Base-by-base conservation (phyloP, 2,329 filamentous ascomycete genomes). In the Annulohypoxylon truncatum region DNA sequence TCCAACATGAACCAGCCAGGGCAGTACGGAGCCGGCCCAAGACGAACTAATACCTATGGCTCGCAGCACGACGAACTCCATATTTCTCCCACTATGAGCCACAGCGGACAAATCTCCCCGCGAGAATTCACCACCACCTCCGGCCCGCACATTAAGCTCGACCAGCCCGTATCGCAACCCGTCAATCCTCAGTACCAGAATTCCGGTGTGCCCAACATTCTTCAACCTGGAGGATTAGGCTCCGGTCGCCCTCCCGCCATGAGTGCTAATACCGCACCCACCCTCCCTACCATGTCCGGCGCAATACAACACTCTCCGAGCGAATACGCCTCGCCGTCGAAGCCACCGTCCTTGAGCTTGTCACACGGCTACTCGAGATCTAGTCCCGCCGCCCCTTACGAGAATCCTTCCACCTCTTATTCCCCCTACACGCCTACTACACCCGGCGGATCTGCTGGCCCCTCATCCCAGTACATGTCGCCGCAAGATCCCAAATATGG, bases 281-380 rank as follows among this genome's bases (percentile, higher is more conserved):
- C 78, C 59, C 67, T 85, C 61, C 79, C 83, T 69, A 81, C 82
- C 68, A 81, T 86, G 77, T 82, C 82, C 68, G 75, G 76, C 68
- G 71, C 80, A 61, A 77, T 80, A 73, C 75, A 79, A 33, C 72
- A 75, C 58, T 78, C 80, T 38, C 77, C 79, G 57, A 77, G 54
- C 77, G 79, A 75, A 62, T 78, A 70, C 71, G 72, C 69, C 64
- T 75, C 78, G 84, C 88, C 90, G 44, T 87, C 89, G 51, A 90
- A 91, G 76, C 87, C 90, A 20, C 85, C 89, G 59, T 86, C 85
- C 44, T 82, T 92, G 74, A 88, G 82, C 78, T 78, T 86, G 77
- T 85, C 90, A 13, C 92, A 95, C 77, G 87, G 84, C 76, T 95
- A 97, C 80, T 94, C 94, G 50, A 88, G 92, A 73, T 96, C 93